Conservation (phyloP, 2,329 filamentous ascomycete species). For the Penicillium sp. region DNA sequence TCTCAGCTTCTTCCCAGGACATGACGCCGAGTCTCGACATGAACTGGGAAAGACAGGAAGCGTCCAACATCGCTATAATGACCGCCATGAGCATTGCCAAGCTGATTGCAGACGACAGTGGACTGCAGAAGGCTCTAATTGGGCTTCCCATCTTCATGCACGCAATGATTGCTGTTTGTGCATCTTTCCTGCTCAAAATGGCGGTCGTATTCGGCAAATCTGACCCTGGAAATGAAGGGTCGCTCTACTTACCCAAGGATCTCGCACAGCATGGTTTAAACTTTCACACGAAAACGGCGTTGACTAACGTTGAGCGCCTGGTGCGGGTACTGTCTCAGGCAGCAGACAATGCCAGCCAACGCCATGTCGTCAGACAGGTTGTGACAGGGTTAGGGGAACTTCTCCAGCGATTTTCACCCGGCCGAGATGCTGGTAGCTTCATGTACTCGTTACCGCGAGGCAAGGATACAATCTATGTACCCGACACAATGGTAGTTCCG, state of each 20-base stretch:
- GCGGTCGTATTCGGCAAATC: constrained; percentile 14
- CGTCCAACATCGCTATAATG: constrained; percentile 38
- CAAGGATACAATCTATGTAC: background rate
- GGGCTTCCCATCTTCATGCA: constrained; percentile 39
- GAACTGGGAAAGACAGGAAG: constrained; percentile 26
- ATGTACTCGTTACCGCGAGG: background rate
- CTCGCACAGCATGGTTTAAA: background rate
- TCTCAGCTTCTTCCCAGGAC: constrained; percentile 32
- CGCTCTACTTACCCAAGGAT: background rate
- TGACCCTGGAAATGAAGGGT: background rate
- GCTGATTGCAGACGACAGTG: constrained; percentile 40
- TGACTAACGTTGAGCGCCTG: constrained; percentile 1
- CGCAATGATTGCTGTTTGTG: constrained; percentile 35
- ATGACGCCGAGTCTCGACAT: background rate
- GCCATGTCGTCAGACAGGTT: background rate
- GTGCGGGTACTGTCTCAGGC: background rate
- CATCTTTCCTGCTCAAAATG: constrained; percentile 37
- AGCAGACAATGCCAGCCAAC: background rate
- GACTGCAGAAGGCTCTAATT: constrained; percentile 43
- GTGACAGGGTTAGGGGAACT: background rate
- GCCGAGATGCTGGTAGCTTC: background rate
- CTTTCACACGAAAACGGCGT: background rate
- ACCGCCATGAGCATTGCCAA: constrained; percentile 42
- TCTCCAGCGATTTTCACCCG: background rate
- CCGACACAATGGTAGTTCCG: background rate